Conservation (phyloP, 2,329 filamentous ascomycete genomes). For the Exophiala lecanii-corni region DNA sequence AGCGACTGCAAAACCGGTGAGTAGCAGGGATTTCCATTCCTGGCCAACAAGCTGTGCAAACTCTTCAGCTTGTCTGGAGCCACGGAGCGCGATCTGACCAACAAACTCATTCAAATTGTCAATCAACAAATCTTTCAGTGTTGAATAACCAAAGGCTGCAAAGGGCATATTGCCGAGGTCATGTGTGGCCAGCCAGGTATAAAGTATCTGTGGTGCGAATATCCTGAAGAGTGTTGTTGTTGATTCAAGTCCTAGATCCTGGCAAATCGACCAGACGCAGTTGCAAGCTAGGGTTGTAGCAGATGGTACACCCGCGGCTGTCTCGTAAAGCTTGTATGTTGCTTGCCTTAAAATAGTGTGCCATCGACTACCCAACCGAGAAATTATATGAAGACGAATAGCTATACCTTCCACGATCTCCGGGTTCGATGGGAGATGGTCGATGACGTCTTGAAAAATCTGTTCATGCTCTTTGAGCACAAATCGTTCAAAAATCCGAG, state of each 20-base stretch:
- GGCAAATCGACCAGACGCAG: conserved; percentile 65
- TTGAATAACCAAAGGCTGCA: conserved; percentile 74
- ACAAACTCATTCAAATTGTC: conserved; percentile 72
- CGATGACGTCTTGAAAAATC: conserved; percentile 78
- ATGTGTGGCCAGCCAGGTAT: conserved; percentile 76
- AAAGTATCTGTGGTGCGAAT: conserved; percentile 84
- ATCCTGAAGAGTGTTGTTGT: conserved; percentile 71
- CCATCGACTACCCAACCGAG: conserved; percentile 75
- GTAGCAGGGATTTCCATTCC: conserved; percentile 55
- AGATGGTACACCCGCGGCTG: conserved; percentile 64
- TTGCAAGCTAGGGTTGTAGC: conserved; percentile 66
- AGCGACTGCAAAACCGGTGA: conserved; percentile 67
- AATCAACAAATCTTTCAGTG: conserved; percentile 62
- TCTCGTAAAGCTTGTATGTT: conserved; percentile 92
- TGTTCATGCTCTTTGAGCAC: conserved; percentile 78
- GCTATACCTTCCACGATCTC: conserved; percentile 77
- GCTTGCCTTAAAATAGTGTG: conserved; percentile 79
- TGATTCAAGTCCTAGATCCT: conserved; percentile 58
- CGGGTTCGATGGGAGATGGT: conserved; percentile 67
- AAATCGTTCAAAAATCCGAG: conserved; percentile 73
- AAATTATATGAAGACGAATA: conserved; percentile 70
- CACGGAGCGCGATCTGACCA: conserved; percentile 78
- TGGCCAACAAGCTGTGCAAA: conserved; percentile 57
- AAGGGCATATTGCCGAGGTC: conserved; percentile 71
- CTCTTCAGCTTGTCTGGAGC: conserved; percentile 58